Evolutionary conservation across 163 green algal genomes (phyloP).

Genomic region (Trebouxiophyceae sp.): DNA sequence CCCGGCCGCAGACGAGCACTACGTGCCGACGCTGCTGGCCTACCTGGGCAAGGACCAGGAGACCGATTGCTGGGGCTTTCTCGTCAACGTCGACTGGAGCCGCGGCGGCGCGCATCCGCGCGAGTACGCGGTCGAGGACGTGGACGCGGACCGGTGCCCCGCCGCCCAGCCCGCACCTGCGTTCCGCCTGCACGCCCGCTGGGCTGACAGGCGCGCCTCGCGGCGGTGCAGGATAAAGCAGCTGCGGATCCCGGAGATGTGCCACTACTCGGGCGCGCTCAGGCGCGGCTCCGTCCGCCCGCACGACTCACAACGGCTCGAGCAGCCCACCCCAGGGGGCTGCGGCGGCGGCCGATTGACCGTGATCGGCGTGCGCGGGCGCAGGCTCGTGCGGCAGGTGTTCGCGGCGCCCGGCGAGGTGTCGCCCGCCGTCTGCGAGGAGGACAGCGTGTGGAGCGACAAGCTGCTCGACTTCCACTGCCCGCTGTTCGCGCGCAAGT

Average conservation of each 20-base stretch:
- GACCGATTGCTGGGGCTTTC: constrained; percentile 5
- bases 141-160: not conserved
- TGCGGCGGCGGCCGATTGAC: too few species aligned
- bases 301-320: too few species aligned
- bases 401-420: not conserved
- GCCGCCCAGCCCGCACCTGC: not conserved
- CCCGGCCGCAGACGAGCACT: constrained; percentile 19
- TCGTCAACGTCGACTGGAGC: constrained; percentile 8
- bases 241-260: not conserved
- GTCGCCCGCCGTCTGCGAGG: not conserved
- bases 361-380: not conserved
- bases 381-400: not conserved
- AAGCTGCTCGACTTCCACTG: constrained; percentile 1
- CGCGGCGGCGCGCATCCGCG: constrained; percentile 7
- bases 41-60: constrained; percentile 15
- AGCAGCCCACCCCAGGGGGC: too few species aligned
- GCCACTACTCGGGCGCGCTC: not conserved
- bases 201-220: not conserved
- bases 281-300: not conserved
- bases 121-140: constrained; percentile 1
- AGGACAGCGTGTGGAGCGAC: not conserved
- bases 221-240: not conserved
- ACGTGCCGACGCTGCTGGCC: constrained; percentile 16
- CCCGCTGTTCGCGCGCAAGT: constrained; percentile 17
- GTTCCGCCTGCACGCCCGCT: not conserved